These are phyloP conservation scores for Starmerella khaoyaiensis DNA, from an alignment of 805 yeast genomes.

Conservation along the genomic window DNA sequence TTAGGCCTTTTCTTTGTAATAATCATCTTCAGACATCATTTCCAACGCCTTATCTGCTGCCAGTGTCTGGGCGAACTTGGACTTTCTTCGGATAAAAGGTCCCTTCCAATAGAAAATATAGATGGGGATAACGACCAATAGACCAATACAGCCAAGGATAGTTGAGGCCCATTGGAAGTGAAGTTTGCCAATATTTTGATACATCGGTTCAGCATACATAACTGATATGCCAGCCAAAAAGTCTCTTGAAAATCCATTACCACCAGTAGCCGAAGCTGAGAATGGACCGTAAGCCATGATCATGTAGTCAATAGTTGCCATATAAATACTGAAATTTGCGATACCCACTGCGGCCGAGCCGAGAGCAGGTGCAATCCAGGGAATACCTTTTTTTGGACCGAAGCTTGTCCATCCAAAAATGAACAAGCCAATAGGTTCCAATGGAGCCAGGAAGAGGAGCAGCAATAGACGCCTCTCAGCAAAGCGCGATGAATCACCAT, in stretches of 20 bases:
- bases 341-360: constrained; percentile 31
- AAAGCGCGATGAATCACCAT: constrained; percentile 21
- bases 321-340: constrained; percentile 33
- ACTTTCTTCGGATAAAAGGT: constrained; percentile 28
- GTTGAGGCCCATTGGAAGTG: constrained; percentile 34
- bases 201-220: constrained; percentile 32
- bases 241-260: constrained; percentile 34
- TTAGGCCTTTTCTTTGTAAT: constrained; percentile 2
- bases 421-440: constrained; percentile 32
- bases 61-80: constrained; percentile 30
- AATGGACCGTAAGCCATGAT: constrained; percentile 34
- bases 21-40: constrained; percentile 13
- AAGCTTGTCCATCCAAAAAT: constrained; percentile 35
- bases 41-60: constrained; percentile 20
- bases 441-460: constrained; percentile 31
- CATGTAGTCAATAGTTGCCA: constrained; percentile 37
- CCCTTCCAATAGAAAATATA: constrained; percentile 34
- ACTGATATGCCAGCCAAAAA: constrained; percentile 33
- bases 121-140: constrained; percentile 30
- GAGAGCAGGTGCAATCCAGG: constrained; percentile 35
- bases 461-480: constrained; percentile 22
- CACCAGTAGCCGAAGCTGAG: constrained; percentile 36
- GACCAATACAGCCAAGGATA: constrained; percentile 29
- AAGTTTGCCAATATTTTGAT: constrained; percentile 27
- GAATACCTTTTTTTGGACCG: constrained; percentile 28